These are phyloP conservation scores for Maudiozyma humilis DNA, from an alignment of 1,139 yeast species.

Conservation along the genomic window DNA sequence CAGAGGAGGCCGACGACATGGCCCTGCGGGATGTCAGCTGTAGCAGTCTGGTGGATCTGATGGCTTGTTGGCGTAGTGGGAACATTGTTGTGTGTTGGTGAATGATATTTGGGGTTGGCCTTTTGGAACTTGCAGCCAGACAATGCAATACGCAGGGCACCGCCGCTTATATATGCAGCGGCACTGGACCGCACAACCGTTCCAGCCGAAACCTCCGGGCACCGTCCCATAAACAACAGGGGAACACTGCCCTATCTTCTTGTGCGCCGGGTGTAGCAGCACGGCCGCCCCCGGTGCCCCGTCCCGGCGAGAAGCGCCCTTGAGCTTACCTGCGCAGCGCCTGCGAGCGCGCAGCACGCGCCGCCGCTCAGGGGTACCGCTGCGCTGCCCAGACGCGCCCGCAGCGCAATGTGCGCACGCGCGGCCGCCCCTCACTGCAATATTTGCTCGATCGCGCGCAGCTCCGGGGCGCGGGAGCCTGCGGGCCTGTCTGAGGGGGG, in stretches of 20 bases:
- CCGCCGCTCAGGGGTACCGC: too few relatives aligned
- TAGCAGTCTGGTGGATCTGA: conserved; percentile 4
- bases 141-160: too few relatives aligned
- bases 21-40: conserved; percentile 2
- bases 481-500: not conserved
- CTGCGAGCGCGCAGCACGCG: too few relatives aligned
- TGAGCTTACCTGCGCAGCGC: not conserved
- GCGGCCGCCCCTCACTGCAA: not conserved
- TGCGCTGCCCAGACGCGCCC: too few relatives aligned
- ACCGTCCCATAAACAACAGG: too few relatives aligned
- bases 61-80: conserved; percentile 1
- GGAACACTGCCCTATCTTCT: too few relatives aligned
- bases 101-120: not conserved
- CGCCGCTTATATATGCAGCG: not conserved
- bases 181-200: not conserved
- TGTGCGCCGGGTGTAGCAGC: too few relatives aligned
- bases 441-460: not conserved
- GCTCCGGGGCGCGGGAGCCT: not conserved
- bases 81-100: conserved; percentile 1
- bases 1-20: conserved; percentile 2
- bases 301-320: not conserved
- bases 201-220: not conserved
- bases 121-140: too few relatives aligned
- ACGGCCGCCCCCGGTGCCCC: not conserved
- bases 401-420: not conserved